Percentiles rank a stretch among this genome's conserved stretches.
phyloP scores from a whole-genome alignment of 2,329 filamentous ascomycete genomes.

The Aaosphaeria arxii region DNA sequence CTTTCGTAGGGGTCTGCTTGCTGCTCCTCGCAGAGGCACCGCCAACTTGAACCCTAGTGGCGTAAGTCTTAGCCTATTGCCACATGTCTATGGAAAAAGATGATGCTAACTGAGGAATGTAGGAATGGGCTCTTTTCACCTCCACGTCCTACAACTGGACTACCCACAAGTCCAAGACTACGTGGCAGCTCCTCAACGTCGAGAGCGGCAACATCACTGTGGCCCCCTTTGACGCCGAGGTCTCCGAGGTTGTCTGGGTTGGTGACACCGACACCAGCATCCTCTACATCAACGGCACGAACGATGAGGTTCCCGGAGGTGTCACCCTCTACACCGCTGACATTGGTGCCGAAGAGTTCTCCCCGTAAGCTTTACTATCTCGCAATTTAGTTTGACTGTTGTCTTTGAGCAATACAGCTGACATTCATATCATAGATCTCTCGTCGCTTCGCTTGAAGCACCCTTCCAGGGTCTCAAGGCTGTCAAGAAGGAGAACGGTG shows the following conservation, averaged over 20 bases:
- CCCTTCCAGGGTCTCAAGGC: constrained; percentile 51
- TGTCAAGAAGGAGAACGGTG: constrained; percentile 33
- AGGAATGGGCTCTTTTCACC: constrained; percentile 33
- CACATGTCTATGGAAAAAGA: neutral
- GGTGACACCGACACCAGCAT: constrained; percentile 47
- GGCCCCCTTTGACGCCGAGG: constrained; percentile 28
- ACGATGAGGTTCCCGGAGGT: constrained; percentile 49
- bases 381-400: too few relatives aligned
- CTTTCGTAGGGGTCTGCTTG: constrained; percentile 13
- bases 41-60: constrained; percentile 31
- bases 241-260: constrained; percentile 34
- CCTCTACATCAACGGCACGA: constrained; percentile 62
- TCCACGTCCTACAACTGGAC: constrained; percentile 37
- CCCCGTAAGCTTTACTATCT: constrained; percentile 13
- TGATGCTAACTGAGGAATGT: neutral
- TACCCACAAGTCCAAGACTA: constrained; percentile 44
- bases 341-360: constrained; percentile 19
- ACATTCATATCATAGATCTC: constrained; percentile 13
- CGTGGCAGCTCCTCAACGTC: constrained; percentile 38
- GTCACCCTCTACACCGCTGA: constrained; percentile 35
- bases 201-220: constrained; percentile 29
- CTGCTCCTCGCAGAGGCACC: constrained; percentile 27
- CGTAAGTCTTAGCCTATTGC: constrained; percentile 12
- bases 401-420: neutral
- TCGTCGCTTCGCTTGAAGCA: constrained; percentile 41